Conservation (phyloP, 129 eudicot species). For the Artemisia annua region DNA sequence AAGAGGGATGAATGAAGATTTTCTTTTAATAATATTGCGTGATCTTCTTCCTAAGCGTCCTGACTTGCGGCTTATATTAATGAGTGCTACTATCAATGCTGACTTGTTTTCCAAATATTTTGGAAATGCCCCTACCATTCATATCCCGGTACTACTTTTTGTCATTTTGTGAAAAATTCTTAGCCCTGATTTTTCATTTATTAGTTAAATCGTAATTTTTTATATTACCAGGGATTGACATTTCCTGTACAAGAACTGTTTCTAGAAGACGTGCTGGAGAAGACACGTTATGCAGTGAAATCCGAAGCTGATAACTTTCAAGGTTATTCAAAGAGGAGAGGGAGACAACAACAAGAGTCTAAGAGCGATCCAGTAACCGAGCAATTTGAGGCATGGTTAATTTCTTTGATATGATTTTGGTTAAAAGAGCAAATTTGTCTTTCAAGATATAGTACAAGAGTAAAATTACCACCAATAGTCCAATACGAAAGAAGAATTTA, state of each 20-base stretch:
- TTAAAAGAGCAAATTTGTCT: no score
- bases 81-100: slow-evolving; percentile 98
- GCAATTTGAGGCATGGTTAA: slow-evolving; percentile 64
- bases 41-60: slow-evolving; percentile 95
- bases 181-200: background rate
- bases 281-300: slow-evolving; percentile 63
- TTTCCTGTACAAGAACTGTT: slow-evolving; percentile 82
- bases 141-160: slow-evolving; percentile 64
- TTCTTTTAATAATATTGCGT: slow-evolving; percentile 70
- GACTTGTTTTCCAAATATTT: slow-evolving; percentile 88
- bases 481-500: no score
- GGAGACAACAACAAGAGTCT: slow-evolving; percentile 65
- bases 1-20: slow-evolving; percentile 98
- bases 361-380: slow-evolving; percentile 78
- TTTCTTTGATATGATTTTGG: background rate
- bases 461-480: no score
- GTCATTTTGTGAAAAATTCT: slow-evolving; percentile 3
- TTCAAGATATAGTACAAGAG: no score
- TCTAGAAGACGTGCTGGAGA: slow-evolving; percentile 86
- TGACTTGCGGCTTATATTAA: slow-evolving; percentile 73
- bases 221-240: slow-evolving; percentile 68
- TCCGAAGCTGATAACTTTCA: slow-evolving; percentile 54
- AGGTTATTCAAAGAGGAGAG: slow-evolving; percentile 60
- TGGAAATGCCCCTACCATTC: slow-evolving; percentile 75
- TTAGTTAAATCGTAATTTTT: background rate